Evolutionary conservation across 2,329 filamentous ascomycete species (phyloP), one percentile per base, ranked within the genome.

Genomic region (Cryphonectria parasitica): DNA sequence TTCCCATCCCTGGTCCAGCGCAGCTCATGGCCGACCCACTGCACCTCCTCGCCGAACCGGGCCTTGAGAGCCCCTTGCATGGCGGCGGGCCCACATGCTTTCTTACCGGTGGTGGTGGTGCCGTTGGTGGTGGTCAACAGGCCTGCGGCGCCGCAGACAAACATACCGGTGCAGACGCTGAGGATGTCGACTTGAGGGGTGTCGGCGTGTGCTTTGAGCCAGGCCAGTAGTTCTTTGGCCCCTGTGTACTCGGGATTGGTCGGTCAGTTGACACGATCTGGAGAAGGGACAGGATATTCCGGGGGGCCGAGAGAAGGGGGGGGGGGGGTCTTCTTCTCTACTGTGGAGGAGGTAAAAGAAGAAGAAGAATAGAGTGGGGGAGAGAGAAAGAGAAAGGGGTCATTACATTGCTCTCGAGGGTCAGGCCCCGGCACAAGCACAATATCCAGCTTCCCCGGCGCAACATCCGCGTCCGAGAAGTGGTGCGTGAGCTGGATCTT

Each of bases 1-100:
- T 85, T 87, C 13, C 85, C 85, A 72, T 88, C 86, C 69, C 82
- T 80, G 52, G 82, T 78, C 86, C 86, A 88, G 54, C 86, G 78
- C 66, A 84, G 76, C 76, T 80, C 80, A 2, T 85, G 78, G 2
- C 86, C 86, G 13, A 83, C 79, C 70, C 85, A 80, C 68, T 79
- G 78, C 28, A 82, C 77, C 0, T 77, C 77, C 13, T 66, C 45
- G 19, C 80, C 82, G 63, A 80, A 85, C 75, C 77, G 80, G 61
- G 77, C 74, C 61, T 71, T 74, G 63, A 87, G 74, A 36, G 79
- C 67, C 15, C 78, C 77, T 74, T 87, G 82, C 69, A 87, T 17
- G 0, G 77, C 81, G 49, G 83, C 75, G 1, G 86, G 86, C 7
- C 85, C 86, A 71, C 84, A 85, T 6, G 80, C 84, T 69, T 67